phyloP scores from a whole-genome alignment of 495 filamentous ascomycete genomes.

The Daldinia caldariorum region DNA sequence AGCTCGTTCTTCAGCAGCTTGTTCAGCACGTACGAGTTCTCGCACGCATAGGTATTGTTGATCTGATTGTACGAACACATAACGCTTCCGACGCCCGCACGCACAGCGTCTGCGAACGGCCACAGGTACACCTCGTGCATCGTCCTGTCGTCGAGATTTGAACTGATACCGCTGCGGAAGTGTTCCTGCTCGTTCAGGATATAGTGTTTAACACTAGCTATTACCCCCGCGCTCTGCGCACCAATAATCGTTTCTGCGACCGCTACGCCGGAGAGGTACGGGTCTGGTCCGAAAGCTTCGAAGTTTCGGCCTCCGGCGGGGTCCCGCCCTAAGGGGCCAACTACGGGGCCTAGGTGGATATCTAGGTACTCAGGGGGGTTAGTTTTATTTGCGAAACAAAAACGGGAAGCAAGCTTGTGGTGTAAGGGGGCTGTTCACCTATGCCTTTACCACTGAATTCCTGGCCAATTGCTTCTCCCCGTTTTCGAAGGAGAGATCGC shows the following conservation, averaged over 20 bases:
- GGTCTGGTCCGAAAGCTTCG: constrained; percentile 75
- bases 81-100: constrained; percentile 66
- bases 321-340: constrained; percentile 65
- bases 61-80: constrained; percentile 74
- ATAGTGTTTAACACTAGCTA: constrained; percentile 69
- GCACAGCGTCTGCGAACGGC: constrained; percentile 73
- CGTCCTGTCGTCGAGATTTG: constrained; percentile 71
- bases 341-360: constrained; percentile 62
- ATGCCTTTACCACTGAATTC: constrained; percentile 73
- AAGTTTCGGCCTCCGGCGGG: constrained; percentile 71
- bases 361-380: constrained; percentile 39
- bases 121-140: constrained; percentile 76
- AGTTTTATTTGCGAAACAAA: constrained; percentile 22
- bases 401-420: background rate
- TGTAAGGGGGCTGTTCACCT: constrained; percentile 47
- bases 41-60: constrained; percentile 54
- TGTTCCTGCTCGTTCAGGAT: constrained; percentile 61
- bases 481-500: constrained; percentile 66
- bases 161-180: constrained; percentile 54
- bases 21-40: constrained; percentile 59
- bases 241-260: constrained; percentile 65
- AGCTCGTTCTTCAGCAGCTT: constrained; percentile 64
- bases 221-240: constrained; percentile 65
- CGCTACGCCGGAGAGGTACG: constrained; percentile 64
- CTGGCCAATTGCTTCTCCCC: constrained; percentile 66